Base-by-base conservation (phyloP, 345 rosid genomes). In the Salix koriyanagi region DNA sequence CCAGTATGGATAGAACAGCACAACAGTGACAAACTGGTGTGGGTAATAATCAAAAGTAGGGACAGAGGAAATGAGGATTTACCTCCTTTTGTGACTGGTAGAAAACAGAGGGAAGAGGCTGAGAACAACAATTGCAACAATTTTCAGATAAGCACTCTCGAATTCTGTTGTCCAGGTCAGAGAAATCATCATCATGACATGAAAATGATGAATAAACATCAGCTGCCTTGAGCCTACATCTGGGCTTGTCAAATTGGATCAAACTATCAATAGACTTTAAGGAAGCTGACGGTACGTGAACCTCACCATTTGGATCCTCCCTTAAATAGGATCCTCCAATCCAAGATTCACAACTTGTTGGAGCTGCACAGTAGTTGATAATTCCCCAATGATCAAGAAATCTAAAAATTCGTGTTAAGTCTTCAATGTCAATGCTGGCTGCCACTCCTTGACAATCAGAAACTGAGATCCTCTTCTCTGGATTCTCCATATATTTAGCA, bases 331-430 rank as follows among this genome's bases (percentile, higher is more conserved):
- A 86, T 39, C 82, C 85, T 65, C 65, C 82, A 83, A 79, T 87
- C 87, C 92, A 91, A 77, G 85, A 83, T 77, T 86, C 93, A 75
- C 81, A 82, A 64, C 66, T 86, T 73, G 87, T 83, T 61, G 82
- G 65, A 74, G 84, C 85, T 46, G 92, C 91, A 90, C 92, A 92
- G 80, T 93, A 96, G 85, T 96, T 96, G 79, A 93, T 91, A 65
- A 96, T 91, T 76, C 99, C 99, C 99, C 99, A 96, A 64, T 96
- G 98, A 84, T 96, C 93, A 83, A 96, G 98, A 86, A 96, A 96
- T 80, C 97, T 86, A 74, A 92, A 85, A 74, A 96, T 94, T 67
- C 98, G 88, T 32, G 88, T 81, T 78, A 90, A 80, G 84, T 91
- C 97, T 80, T 96, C 99, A 81, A 39, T 19, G 37, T 82, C 89